These are phyloP conservation scores for Canavalia gladiata DNA, from an alignment of 306 rosid species.

Conservation along the genomic window DNA sequence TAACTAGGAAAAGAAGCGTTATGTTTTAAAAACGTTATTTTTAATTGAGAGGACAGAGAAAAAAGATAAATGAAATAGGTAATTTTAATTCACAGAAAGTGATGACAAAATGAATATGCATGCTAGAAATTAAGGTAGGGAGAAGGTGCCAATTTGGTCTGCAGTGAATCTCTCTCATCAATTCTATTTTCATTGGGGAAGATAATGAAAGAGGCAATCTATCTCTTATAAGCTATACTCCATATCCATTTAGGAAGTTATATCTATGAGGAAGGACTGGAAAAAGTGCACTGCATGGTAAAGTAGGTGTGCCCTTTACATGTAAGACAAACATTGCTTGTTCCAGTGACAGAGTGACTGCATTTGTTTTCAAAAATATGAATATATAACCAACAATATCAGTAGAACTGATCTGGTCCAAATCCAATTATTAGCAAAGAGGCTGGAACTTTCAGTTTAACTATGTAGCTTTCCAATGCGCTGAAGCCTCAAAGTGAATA, in stretches of 20 bases:
- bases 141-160: not conserved
- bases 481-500: not conserved
- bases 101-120: not conserved
- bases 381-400: not conserved
- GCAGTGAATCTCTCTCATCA: too few relatives aligned
- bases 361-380: not conserved
- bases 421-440: conserved; percentile 20
- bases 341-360: not conserved
- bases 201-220: not conserved
- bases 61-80: too few relatives aligned
- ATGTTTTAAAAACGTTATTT: too few relatives aligned
- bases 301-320: not conserved
- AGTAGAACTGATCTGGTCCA: conserved; percentile 14
- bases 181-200: not conserved
- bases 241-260: not conserved
- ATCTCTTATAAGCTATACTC: not conserved
- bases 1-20: too few relatives aligned
- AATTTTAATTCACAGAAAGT: too few relatives aligned
- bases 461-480: not conserved
- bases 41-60: too few relatives aligned
- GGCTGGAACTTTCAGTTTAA: conserved; percentile 7
- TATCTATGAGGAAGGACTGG: not conserved
- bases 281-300: not conserved
- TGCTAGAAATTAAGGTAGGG: not conserved
- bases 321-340: not conserved